phyloP scores from a whole-genome alignment of 2,329 filamentous ascomycete genomes.

The Epichloe gansuensis region DNA sequence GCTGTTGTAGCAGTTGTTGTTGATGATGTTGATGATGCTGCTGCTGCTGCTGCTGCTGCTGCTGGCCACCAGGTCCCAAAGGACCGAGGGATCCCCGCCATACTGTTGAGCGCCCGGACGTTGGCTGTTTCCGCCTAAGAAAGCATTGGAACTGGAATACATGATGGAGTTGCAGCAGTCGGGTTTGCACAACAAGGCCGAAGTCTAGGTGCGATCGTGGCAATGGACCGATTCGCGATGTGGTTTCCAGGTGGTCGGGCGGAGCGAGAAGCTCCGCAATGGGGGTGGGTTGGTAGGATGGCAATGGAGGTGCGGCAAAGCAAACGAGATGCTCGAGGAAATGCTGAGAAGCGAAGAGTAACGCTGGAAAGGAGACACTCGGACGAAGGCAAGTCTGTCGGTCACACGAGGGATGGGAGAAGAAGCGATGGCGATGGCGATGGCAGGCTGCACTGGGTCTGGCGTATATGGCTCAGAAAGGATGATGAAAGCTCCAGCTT shows the following conservation, averaged over 20 bases:
- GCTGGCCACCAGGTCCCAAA: conserved; percentile 34
- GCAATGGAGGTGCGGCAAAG: conserved; percentile 1
- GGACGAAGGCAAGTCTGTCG: background rate
- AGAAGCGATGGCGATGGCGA: conserved; percentile 5
- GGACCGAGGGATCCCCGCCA: conserved; percentile 27
- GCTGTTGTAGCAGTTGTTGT: conserved; percentile 36
- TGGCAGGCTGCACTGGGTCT: background rate
- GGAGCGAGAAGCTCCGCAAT: conserved; percentile 5
- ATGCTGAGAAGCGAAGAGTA: background rate
- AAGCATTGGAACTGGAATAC: conserved; percentile 86
- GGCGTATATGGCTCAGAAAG: background rate
- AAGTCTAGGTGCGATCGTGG: background rate
- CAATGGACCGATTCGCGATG: background rate
- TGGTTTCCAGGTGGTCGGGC: background rate
- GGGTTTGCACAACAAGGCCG: background rate
- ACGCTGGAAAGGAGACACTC: background rate
- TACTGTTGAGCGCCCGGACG: conserved; percentile 51
- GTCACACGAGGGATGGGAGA: background rate
- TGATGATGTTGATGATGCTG: conserved; percentile 41
- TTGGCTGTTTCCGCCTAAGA: conserved; percentile 65
- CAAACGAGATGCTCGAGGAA: background rate
- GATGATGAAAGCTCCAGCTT: conserved; percentile 6
- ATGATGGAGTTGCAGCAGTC: conserved; percentile 34
- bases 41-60: conserved; percentile 36
- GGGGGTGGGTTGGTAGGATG: background rate